Evolutionary conservation across 495 filamentous ascomycete species (phyloP), one percentile per base, ranked within the genome.

Genomic region (Neurospora sp.): DNA sequence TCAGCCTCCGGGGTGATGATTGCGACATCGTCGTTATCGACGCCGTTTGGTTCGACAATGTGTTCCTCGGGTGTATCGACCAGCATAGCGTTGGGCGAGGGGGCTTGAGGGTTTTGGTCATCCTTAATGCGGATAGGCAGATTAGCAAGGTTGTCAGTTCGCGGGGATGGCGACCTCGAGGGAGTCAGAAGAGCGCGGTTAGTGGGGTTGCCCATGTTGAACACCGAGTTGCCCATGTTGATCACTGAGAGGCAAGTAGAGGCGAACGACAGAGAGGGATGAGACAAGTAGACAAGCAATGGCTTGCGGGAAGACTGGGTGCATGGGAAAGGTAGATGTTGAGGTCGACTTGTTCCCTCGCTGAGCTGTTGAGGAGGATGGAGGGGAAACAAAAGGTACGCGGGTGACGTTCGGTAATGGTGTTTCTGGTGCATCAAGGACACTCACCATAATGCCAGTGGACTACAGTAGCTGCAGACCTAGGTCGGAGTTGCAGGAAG

Each of bases 11-110:
- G 90, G 75, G 89, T 91, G 82, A 98, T 96, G 81, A 93, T 92
- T 73, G 92, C 91, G 76, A 94, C 90, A 80, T 94, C 90, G 71
- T 93, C 90, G 79, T 92, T 91, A 80, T 97, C 96, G 83, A 90
- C 88, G 59, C 83, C 83, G 74, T 89, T 83, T 71, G 84, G 79
- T 73, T 87, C 81, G 77, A 85, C 86, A 72, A 89, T 85, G 79
- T 90, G 90, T 79, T 89, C 88, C 74, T 91, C 90, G 73, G 90
- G 90, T 31, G 90, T 84, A 76, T 93, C 92, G 75, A 93, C 84
- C 77, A 90, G 84, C 91, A 93, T 91, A 74, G 91, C 87, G 73
- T 85, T 88, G 11, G 84, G 84, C 40, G 79, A 80, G 41, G 74
- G 76, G 5, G 79, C 73, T 41, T 78, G 75, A 53, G 76, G 73